phyloP scores from a whole-genome alignment of 2,329 filamentous ascomycete species.

The Pleurostoma richardsiae region DNA sequence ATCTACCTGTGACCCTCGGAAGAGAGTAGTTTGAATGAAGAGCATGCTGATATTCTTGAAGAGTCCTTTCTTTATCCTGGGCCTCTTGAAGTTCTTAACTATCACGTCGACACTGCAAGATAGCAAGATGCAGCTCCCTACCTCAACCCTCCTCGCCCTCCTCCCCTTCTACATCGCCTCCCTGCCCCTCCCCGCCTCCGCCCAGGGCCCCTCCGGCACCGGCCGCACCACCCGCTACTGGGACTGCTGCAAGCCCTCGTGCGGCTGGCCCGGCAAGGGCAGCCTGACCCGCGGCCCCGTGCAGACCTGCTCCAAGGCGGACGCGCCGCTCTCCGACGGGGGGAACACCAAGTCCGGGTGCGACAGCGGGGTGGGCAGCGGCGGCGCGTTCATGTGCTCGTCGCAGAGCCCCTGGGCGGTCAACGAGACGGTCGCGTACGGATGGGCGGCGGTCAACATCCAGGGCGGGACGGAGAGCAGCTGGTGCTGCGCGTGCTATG shows the following conservation, averaged over 20 bases:
- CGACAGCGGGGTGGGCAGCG: slow-evolving; percentile 30
- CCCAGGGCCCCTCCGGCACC: slow-evolving; percentile 17
- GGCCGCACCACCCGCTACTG: slow-evolving; percentile 31
- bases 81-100: too few species aligned
- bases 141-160: slow-evolving; percentile 12
- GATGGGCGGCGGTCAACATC: slow-evolving; percentile 58
- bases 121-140: slow-evolving; percentile 14
- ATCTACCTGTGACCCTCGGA: too few species aligned
- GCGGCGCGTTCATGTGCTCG: slow-evolving; percentile 55
- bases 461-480: slow-evolving; percentile 46
- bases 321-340: slow-evolving; percentile 46
- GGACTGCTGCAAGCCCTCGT: slow-evolving; percentile 70
- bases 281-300: slow-evolving; percentile 40
- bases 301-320: slow-evolving; percentile 48
- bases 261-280: slow-evolving; percentile 55
- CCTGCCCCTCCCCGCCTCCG: slow-evolving; percentile 10
- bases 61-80: too few species aligned
- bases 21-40: too few species aligned
- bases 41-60: too few species aligned
- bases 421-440: slow-evolving; percentile 53
- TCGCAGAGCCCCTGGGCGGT: slow-evolving; percentile 59
- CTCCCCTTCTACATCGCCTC: slow-evolving; percentile 11
- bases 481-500: slow-evolving; percentile 66
- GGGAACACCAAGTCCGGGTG: slow-evolving; percentile 45
- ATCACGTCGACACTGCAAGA: neutral